Evolutionary conservation across 2,329 filamentous ascomycete species (phyloP), one percentile per base, ranked within the genome.

Genomic region (Paracorniculantispora psalliotae): DNA sequence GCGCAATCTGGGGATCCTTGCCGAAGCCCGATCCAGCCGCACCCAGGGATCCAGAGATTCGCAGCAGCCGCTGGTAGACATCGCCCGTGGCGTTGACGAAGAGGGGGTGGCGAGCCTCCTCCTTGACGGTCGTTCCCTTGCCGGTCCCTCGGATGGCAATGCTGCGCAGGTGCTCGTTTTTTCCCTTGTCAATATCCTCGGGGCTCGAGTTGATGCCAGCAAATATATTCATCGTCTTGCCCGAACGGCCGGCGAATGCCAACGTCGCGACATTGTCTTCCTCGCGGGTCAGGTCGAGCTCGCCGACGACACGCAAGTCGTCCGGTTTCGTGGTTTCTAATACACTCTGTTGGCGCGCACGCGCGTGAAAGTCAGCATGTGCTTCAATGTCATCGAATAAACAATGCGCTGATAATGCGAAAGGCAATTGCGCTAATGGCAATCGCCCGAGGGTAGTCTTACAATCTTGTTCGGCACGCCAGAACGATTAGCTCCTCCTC

Each of bases 241-340:
- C 78, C 73, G 77, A 82, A 73, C 68, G 81, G 69, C 76, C 81
- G 64, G 91, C 86, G 55, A 88, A 84, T 44, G 86, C 91, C 52
- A 97, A 80, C 57, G 89, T 92, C 64, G 89, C 91, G 60, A 96
- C 90, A 59, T 89, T 96, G 74, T 97, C 93, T 76, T 97, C 92
- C 69, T 92, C 85, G 66, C 85, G 82, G 62, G 89, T 89, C 51
- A 96, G 84, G 61, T 91, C 86, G 68, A 93, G 80, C 65, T 96
- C 90, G 63, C 86, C 84, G 23, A 81, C 77, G 64, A 88, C 77
- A 63, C 85, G 81, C 52, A 91, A 76, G 50, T 86, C 83, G 59
- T 84, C 79, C 39, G 83, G 85, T 66, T 77, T 78, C 19, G 83
- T 85, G n/a, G 87, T 81, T 70, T 93, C 87, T 63, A 96, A 80